Evolutionary conservation across 2,329 filamentous ascomycete genomes (phyloP).

Genomic region (Cryphonectria carpinicola): DNA sequence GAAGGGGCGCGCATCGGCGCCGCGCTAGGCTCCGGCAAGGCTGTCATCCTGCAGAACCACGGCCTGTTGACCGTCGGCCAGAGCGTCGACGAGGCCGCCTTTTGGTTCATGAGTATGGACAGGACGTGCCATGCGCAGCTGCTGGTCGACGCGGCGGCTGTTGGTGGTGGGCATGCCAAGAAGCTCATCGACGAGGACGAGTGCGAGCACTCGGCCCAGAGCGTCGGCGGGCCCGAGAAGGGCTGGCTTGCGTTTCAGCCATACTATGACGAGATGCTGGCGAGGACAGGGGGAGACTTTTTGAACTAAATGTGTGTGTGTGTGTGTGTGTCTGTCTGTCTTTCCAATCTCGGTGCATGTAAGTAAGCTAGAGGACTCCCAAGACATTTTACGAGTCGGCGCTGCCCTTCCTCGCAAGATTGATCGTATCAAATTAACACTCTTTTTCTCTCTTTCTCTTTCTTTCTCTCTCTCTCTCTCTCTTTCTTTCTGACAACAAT

Average conservation of each 20-base stretch:
- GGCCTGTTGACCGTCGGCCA: constrained; percentile 69
- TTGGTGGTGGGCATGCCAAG: constrained; percentile 39
- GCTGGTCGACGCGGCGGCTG: constrained; percentile 61
- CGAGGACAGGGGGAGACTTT: constrained; percentile 54
- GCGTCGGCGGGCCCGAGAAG: constrained; percentile 50
- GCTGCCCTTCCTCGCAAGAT: neutral
- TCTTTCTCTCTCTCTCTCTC: neutral
- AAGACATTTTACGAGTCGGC: neutral
- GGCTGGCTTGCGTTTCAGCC: constrained; percentile 57
- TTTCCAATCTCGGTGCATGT: neutral
- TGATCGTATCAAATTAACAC: no score
- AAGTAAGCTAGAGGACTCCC: neutral
- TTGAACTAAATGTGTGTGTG: constrained; percentile 37
- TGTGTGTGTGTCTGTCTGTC: neutral
- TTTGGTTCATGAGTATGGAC: constrained; percentile 69
- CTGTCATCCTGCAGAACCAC: constrained; percentile 70
- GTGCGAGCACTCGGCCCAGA: constrained; percentile 36
- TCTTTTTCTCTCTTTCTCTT: neutral
- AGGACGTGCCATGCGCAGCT: constrained; percentile 68
- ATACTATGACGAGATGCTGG: constrained; percentile 57
- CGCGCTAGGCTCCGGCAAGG: constrained; percentile 64
- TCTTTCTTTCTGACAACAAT: neutral
- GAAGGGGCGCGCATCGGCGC: constrained; percentile 67
- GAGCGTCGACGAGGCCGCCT: constrained; percentile 76
- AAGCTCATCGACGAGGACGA: constrained; percentile 42